Evolutionary conservation across 345 rosid genomes (phyloP), one percentile per base, ranked within the genome.

Genomic region (Citrus inodora): DNA sequence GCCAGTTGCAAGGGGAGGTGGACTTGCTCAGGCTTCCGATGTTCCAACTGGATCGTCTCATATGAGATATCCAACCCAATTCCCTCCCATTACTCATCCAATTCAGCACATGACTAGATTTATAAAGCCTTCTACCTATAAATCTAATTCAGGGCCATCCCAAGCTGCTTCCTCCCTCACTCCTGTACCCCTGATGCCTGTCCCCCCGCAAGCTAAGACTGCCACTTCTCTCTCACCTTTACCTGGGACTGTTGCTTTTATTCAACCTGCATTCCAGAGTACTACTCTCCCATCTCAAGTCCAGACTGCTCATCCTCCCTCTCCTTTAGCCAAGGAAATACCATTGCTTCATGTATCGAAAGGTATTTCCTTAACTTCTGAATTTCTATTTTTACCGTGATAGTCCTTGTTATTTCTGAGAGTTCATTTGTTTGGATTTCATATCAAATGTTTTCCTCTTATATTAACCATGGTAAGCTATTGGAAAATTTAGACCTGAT

Each of bases 281-380:
- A 17, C 58, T 17, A 17, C 22, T 5, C 22, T 62, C 37, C 35
- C 6, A 4, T 61, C 33, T 4, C 16, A 10, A 25, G 19, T 13
- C 38, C 37, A 63, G 38, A 13, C 21, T 62, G 37, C 67, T 62
- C 13, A 32, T 62, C 67, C 37, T 28, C 21, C 19, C 21, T 28
- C 37, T 4, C 22, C 14, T 33, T 62, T 62, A 6, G 35, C 35
- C 33, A 62, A 62, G 21, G 35, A 62, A 62, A 28, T 62, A 25
- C 67, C 35, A 13, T 61, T 58, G 17, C 51, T 46, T 46, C 51
- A 46, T 3, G 51, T 3, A 3, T 46, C 5, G 5, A 46, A 76
- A 74, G 86, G 86, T 80, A 80, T 61, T 46, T 70, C 67, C 62
- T 75, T 42, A 25, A n/a, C 30, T 55, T 46, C 6, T 69, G 40